Conservation (phyloP, 805 yeast species). For the Candida saitoana region DNA sequence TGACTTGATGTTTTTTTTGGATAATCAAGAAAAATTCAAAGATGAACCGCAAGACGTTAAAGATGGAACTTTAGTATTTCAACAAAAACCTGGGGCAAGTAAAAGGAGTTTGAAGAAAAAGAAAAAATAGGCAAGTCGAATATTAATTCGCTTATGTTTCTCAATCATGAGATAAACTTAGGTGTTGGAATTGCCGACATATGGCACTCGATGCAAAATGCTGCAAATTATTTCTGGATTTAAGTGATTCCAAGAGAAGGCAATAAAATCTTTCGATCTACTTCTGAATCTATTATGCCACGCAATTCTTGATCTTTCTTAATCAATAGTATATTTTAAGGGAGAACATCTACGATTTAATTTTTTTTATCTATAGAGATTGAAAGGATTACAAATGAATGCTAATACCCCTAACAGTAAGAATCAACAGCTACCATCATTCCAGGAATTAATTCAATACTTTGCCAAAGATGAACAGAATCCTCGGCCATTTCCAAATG, state of each 20-base stretch:
- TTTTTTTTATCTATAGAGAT: background rate
- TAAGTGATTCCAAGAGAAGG: background rate
- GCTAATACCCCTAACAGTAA: background rate
- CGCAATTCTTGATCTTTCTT: background rate
- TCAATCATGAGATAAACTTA: constrained; percentile 1
- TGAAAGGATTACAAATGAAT: background rate
- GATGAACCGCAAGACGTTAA: constrained; percentile 67
- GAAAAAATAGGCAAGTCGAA: constrained; percentile 7
- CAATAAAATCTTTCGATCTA: background rate
- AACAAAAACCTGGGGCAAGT: constrained; percentile 16
- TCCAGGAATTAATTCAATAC: constrained; percentile 2
- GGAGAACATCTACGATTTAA: background rate
- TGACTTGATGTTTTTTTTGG: constrained; percentile 78
- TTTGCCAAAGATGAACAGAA: background rate
- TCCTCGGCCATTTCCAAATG: background rate
- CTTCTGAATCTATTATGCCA: background rate
- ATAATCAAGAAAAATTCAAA: constrained; percentile 66
- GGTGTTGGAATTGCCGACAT: background rate
- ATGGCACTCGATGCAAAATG: constrained; percentile 1
- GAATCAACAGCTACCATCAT: constrained; percentile 4
- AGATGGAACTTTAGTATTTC: constrained; percentile 62
- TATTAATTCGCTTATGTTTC: background rate
- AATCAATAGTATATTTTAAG: background rate
- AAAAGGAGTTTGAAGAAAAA: constrained; percentile 15
- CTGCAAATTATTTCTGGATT: background rate